phyloP scores from a whole-genome alignment of 345 rosid species.

The Arabidopsis thaliana region TAIR10.1 NC_003070.9:3663001-3663500 shows the following conservation, averaged over 20 bases:
- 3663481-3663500: conserved; percentile 11
- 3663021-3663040: background rate
- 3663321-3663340: conserved; percentile 93
- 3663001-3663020: background rate
- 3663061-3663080: background rate
- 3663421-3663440: conserved; percentile 95
- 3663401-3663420: conserved; percentile 98
- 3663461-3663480: conserved; percentile 82
- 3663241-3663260: conserved; percentile 84
- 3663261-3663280: conserved; percentile 91
- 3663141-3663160: background rate
- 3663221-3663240: conserved; percentile 87
- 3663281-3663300: conserved; percentile 95
- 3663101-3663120: too few relatives aligned
- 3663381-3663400: conserved; percentile 91
- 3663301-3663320: conserved; percentile 99
- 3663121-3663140: too few relatives aligned
- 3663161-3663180: conserved; percentile 7
- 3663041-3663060: background rate
- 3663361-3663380: conserved; percentile 91
- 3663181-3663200: conserved; percentile 57
- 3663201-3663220: conserved; percentile 96
- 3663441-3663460: conserved; percentile 95
- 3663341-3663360: conserved; percentile 89
- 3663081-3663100: background rate